These are phyloP conservation scores for Colletotrichum camelliae DNA, from an alignment of 2,329 filamentous ascomycete species.

Conservation along the genomic window DNA sequence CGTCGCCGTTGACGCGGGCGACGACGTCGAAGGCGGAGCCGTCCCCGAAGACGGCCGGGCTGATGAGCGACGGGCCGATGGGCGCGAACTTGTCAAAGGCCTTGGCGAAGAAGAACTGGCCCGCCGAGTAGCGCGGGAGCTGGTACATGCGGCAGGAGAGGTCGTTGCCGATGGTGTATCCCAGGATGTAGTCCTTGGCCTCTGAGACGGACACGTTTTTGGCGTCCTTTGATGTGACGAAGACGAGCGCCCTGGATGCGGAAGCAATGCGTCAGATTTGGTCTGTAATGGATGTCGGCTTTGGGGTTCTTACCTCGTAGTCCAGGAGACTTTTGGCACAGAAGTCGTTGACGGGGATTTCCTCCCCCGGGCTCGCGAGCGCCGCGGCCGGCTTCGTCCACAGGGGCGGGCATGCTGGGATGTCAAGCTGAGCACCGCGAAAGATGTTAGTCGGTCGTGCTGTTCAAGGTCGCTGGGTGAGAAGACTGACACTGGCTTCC, in stretches of 20 bases:
- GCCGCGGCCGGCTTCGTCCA: not conserved
- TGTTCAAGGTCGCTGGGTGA: not conserved
- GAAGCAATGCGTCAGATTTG: not conserved
- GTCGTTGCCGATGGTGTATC: constrained; percentile 62
- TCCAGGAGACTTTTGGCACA: not conserved
- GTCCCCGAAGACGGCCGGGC: not conserved
- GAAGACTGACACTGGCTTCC: not conserved
- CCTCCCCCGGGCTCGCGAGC: not conserved
- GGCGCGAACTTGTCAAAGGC: not conserved
- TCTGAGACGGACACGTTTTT: constrained; percentile 53
- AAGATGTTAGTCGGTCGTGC: not conserved
- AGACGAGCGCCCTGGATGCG: not conserved
- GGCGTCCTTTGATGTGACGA: constrained; percentile 39
- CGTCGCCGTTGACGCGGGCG: not conserved
- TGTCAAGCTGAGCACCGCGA: not conserved
- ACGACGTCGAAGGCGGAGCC: not conserved
- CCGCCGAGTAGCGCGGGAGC: constrained; percentile 39
- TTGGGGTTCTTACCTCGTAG: not conserved
- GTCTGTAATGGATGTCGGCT: not conserved
- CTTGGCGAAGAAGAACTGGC: constrained; percentile 24
- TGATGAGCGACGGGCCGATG: not conserved
- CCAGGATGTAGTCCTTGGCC: constrained; percentile 56
- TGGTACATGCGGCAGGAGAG: constrained; percentile 54
- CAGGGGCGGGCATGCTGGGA: not conserved
- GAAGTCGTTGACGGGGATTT: not conserved